A percentile compares a stretch with the other conserved stretches of the same genome.
Conservation (phyloP, 352 stramenopile genomes). For the Peronospora belbahrii region DNA sequence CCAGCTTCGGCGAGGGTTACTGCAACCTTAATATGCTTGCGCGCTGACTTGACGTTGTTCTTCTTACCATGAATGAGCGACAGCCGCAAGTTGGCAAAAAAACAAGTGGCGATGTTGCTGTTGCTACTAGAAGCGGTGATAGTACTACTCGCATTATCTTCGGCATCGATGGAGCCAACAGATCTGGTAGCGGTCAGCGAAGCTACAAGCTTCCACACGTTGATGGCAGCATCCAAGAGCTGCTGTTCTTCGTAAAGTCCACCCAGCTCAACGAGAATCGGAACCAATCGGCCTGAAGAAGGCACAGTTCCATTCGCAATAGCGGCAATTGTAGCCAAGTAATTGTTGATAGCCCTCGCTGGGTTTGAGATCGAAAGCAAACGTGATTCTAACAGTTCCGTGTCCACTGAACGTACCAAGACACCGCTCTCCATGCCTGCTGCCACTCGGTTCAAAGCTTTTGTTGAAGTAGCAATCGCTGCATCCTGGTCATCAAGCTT, state of each 20-base stretch:
- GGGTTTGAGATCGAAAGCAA: constrained; percentile 26
- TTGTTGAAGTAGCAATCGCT: constrained; percentile 7
- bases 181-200: constrained; percentile 25
- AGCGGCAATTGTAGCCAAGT: constrained; percentile 17
- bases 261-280: constrained; percentile 54
- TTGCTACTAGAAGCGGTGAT: constrained; percentile 18
- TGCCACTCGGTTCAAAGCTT: constrained; percentile 24
- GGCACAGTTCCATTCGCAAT: constrained; percentile 6
- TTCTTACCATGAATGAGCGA: constrained; percentile 54
- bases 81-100: constrained; percentile 55
- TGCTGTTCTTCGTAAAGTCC: constrained; percentile 43
- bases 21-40: constrained; percentile 59
- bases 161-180: constrained; percentile 3
- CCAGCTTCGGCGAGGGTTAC: constrained; percentile 21
- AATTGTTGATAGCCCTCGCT: constrained; percentile 26
- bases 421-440: neutral
- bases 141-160: constrained; percentile 22
- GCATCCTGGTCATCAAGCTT: constrained; percentile 21
- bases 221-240: constrained; percentile 42
- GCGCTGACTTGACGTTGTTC: constrained; percentile 53
- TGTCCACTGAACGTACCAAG: constrained; percentile 6
- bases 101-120: constrained; percentile 24
- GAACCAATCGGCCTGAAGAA: constrained; percentile 19
- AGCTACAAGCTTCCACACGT: constrained; percentile 55
- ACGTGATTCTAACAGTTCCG: constrained; percentile 39